Base-by-base conservation (phyloP, 768 basidiomycete species). In the Boletus vermiculosoides region DNA sequence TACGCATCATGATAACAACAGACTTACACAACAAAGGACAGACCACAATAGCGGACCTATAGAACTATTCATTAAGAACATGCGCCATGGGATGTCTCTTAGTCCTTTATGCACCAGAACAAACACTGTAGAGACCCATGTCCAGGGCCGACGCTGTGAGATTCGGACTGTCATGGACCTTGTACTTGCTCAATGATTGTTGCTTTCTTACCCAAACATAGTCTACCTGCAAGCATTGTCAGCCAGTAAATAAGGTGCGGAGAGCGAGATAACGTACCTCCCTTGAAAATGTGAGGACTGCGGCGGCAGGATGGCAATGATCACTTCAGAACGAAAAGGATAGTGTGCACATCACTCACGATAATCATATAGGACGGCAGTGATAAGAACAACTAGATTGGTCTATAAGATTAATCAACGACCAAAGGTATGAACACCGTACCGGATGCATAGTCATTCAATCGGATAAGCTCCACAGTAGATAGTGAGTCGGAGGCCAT, bases 221-320 rank as follows among this genome's bases (percentile, higher is more conserved):
- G 9, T 57, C 31, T 30, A 54, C n/a, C 56, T 56, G 11, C 2
- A 8, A 52, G 44, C 15, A 12, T n/a, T 16, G 2, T 46, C 10
- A 33, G 16, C 5, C n/a, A 8, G 33, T 12, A 45, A 15, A 18
- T 20, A 12, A 28, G 4, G 33, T 15, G 13, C 15, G 15, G 23
- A 31, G 23, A 37, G 18, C 0, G 3, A 46, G 12, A 15, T 16
- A 9, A 18, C 10, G 22, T 37, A 39, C 58, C 40, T 59, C 58
- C 16, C 40, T 34, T 2, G 55, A 23, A 6, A 59, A 48, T 1
- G 20, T 52, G 50, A 59, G 55, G 12, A 52, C 58, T 56, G n/a
- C n/a, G 11, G 39, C 9, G 39, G 34, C 15, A 37, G 23, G 16
- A 5, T 25, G 7, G 45, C n/a, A 36, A 12, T 10, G 3, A 11